These are phyloP conservation scores for Talaromyces nanjingensis DNA, from an alignment of 495 filamentous ascomycete genomes.

Conservation along the genomic window DNA sequence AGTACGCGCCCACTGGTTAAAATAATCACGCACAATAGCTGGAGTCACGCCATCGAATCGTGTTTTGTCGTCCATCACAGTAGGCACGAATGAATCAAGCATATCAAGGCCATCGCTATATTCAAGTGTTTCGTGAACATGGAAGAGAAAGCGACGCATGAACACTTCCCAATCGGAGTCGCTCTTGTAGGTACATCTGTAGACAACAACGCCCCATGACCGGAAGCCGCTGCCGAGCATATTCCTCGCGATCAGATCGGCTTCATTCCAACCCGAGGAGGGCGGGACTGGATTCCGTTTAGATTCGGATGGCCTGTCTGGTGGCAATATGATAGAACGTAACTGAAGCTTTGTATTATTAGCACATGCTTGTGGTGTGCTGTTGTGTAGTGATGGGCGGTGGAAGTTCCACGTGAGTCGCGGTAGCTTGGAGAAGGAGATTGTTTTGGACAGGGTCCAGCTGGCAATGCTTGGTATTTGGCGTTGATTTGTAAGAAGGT, in stretches of 20 bases:
- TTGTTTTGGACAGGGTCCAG: background rate
- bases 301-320: background rate
- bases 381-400: background rate
- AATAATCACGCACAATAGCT: conserved; percentile 19
- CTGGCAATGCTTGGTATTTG: background rate
- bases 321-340: background rate
- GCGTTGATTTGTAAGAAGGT: too few relatives aligned
- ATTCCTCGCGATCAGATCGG: conserved; percentile 18
- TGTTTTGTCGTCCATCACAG: conserved; percentile 21
- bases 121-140: conserved; percentile 14
- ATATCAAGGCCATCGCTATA: conserved; percentile 21
- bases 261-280: conserved; percentile 8
- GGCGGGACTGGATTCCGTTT: background rate
- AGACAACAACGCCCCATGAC: conserved; percentile 26
- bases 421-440: background rate
- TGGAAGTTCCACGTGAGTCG: background rate
- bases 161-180: conserved; percentile 23
- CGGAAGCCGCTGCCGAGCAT: conserved; percentile 14
- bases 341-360: background rate
- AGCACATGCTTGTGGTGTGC: background rate
- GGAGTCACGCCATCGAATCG: conserved; percentile 21
- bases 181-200: conserved; percentile 26
- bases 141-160: conserved; percentile 13
- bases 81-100: conserved; percentile 21
- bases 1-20: conserved; percentile 18